These are phyloP conservation scores for Trypanosoma melophagium DNA, from an alignment of 208 protist species.

Conservation along the genomic window DNA sequence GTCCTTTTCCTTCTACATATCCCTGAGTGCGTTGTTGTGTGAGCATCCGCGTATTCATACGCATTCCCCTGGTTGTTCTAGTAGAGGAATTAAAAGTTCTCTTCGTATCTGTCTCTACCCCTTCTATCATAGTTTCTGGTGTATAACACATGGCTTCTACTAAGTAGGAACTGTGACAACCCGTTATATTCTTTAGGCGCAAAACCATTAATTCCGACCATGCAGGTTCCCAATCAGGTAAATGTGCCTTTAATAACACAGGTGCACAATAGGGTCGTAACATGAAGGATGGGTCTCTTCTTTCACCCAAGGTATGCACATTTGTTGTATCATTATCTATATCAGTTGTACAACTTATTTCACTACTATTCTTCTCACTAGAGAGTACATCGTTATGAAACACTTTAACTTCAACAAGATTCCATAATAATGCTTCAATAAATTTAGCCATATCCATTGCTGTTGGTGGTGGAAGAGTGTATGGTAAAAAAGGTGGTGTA, in stretches of 20 bases:
- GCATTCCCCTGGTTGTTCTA: neutral
- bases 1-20: too few species aligned
- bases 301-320: neutral
- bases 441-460: constrained; percentile 18
- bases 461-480: constrained; percentile 15
- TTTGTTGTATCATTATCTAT: neutral
- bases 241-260: constrained; percentile 35
- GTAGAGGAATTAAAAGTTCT: neutral
- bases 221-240: constrained; percentile 62
- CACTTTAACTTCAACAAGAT: constrained; percentile 26
- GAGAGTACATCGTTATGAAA: neutral
- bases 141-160: constrained; percentile 39
- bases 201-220: constrained; percentile 40
- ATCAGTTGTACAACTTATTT: neutral
- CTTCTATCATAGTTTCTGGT: constrained; percentile 5
- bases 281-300: neutral
- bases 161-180: constrained; percentile 56
- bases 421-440: constrained; percentile 28
- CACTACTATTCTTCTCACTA: neutral
- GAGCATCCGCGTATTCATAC: too few species aligned
- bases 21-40: too few species aligned
- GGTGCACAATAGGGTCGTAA: constrained; percentile 50
- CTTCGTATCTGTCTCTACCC: neutral
- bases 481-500: constrained; percentile 12
- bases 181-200: constrained; percentile 55